phyloP scores from a whole-genome alignment of 176 grass and related monocot genomes.

The Tuctoria greenei region DNA sequence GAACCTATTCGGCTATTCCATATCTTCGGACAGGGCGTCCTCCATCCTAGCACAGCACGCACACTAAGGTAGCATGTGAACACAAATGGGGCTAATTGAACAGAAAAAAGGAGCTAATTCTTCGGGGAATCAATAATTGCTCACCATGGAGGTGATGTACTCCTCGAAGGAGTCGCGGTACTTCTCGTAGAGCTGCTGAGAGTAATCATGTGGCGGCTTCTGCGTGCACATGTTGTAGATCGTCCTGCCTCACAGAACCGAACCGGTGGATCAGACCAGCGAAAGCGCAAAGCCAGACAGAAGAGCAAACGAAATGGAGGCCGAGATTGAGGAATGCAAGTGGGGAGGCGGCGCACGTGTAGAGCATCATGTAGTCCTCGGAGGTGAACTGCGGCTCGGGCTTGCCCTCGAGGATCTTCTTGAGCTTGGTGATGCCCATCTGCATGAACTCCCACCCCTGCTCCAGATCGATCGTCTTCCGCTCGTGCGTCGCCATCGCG shows the following conservation, averaged over 20 bases:
- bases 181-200: conserved; percentile 75
- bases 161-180: conserved; percentile 61
- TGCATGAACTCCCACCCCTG: conserved; percentile 76
- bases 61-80: not conserved
- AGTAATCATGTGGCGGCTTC: conserved; percentile 73
- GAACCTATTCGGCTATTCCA: not conserved
- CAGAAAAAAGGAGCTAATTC: not conserved
- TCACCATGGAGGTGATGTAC: conserved; percentile 67
- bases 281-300: not conserved
- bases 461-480: conserved; percentile 70
- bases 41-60: not conserved
- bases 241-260: conserved; percentile 35
- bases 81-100: not conserved
- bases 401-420: conserved; percentile 59
- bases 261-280: conserved; percentile 4
- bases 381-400: conserved; percentile 65
- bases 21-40: not conserved
- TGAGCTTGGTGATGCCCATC: conserved; percentile 70
- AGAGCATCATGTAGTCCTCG: conserved; percentile 80
- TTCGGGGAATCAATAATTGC: not conserved
- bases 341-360: conserved; percentile 43
- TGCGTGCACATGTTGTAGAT: conserved; percentile 94
- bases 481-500: conserved; percentile 65
- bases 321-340: not conserved
- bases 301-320: not conserved